Conservation (phyloP, 441 rosid species). For the Oxalis stricta region DNA sequence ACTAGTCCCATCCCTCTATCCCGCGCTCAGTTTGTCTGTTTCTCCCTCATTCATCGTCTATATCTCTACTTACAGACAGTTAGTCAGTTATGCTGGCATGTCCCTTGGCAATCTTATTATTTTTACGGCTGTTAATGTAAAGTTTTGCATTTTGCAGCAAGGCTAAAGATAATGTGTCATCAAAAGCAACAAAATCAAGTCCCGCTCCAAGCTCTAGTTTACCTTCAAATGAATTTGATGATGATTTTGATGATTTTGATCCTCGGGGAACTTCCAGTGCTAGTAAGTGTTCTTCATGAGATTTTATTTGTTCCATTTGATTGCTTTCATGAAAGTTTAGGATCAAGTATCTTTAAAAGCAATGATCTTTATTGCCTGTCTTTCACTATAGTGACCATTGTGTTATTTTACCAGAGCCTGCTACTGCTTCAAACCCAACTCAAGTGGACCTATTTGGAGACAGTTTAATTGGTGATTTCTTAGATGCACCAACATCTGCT, state of each 20-base stretch:
- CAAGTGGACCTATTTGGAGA: constrained; percentile 79
- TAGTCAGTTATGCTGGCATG: too few relatives aligned
- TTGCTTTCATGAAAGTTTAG: neutral
- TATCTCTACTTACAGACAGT: too few relatives aligned
- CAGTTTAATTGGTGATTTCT: constrained; percentile 60
- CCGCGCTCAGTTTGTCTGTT: too few relatives aligned
- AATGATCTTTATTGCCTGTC: neutral
- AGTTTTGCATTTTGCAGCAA: constrained; percentile 32
- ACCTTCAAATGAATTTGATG: constrained; percentile 36
- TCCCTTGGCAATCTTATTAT: neutral
- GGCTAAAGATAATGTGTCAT: constrained; percentile 33
- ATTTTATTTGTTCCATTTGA: neutral
- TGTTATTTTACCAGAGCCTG: constrained; percentile 42
- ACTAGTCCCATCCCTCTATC: too few relatives aligned
- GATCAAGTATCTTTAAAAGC: neutral
- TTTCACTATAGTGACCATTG: constrained; percentile 5
- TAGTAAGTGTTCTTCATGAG: constrained; percentile 35
- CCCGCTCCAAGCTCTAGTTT: constrained; percentile 23
- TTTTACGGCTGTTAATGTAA: constrained; percentile 2
- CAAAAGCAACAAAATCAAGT: constrained; percentile 22
- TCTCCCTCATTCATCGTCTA: too few relatives aligned
- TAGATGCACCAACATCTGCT: constrained; percentile 55
- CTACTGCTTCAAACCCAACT: constrained; percentile 39
- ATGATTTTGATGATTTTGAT: constrained; percentile 88
- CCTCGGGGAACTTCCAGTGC: constrained; percentile 76